Base-by-base conservation (phyloP, 345 rosid species). In the Rhodamnia argentea region DNA sequence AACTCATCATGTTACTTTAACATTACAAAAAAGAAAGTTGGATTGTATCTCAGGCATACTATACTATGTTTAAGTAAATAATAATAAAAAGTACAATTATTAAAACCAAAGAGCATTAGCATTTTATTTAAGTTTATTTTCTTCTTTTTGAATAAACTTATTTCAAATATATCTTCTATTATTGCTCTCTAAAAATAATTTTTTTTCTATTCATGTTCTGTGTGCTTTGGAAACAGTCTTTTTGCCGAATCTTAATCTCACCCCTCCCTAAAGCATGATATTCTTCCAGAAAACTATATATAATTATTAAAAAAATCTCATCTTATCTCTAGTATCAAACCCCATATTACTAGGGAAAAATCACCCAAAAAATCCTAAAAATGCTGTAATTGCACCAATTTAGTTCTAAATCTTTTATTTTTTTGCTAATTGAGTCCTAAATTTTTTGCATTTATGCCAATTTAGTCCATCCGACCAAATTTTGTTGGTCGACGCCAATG, bases 31-130 rank as follows among this genome's bases (percentile, higher is more conserved):
- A 53, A 52, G 6, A 58, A 2, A 42, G 44, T 42, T 53, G 0
- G 16, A 2, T 24, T 58, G 2, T 0, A 10, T 26, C 18, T 60
- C 37, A n/a, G 0, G 13, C 0, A 12, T 60, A 0, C 32, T 0
- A 60, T 60, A 3, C 26, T n/a, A 60, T 60, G 37, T n/a, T n/a
- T n/a, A 27, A 60, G 18, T n/a, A 60, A n/a, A 60, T n/a, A 13
- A 59, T n/a, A 0, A 59, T 59, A n/a, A 23, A 26, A 58, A 24
- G 11, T 60, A 13, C 18, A n/a, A 13, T 60, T 27, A 60, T 60
- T 60, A 60, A 27, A 60, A 60, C 5, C 70, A 13, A n/a, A 13
- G 20, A 60, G 4, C 70, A 60, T n/a, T n/a, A n/a, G 4, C 32
- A 60, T 27, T 13, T 60, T 60, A 13, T 13, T 13, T n/a, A n/a